Evolutionary conservation across 2,329 filamentous ascomycete species (phyloP).

Genomic region (Alternaria burnsii): DNA sequence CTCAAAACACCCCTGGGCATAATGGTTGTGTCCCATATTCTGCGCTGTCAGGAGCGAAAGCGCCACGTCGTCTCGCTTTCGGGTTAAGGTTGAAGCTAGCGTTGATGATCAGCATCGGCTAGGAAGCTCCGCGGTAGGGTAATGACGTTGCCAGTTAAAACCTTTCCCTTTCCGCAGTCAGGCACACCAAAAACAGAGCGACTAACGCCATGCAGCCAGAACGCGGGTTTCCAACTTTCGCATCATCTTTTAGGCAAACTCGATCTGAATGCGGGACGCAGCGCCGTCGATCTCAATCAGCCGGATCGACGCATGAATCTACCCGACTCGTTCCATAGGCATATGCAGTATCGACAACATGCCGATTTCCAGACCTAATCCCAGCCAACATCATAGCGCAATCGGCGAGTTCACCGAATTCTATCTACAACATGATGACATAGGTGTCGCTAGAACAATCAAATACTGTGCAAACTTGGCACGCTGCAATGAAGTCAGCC

Average conservation of each 20-base stretch:
- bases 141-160: background rate
- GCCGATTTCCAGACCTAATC: background rate
- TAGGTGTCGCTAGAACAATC: too few species aligned
- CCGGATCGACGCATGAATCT: background rate
- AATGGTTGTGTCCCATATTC: background rate
- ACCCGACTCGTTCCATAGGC: background rate
- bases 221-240: background rate
- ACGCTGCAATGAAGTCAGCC: too few species aligned
- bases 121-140: background rate
- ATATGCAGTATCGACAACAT: background rate
- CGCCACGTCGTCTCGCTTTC: background rate
- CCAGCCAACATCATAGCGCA: background rate
- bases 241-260: too few species aligned
- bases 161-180: background rate
- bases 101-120: constrained; percentile 3
- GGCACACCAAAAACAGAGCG: background rate
- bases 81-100: constrained; percentile 1
- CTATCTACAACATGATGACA: too few species aligned
- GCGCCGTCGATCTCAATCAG: constrained; percentile 3
- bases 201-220: constrained; percentile 5
- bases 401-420: too few species aligned
- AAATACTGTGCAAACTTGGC: too few species aligned
- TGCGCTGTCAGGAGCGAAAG: background rate
- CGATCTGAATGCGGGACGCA: too few species aligned
- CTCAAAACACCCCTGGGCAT: too few species aligned